Evolutionary conservation across 2,329 filamentous ascomycete genomes (phyloP), one percentile per base, ranked within the genome.

Genomic region (Lasiodiplodia sp.): DNA sequence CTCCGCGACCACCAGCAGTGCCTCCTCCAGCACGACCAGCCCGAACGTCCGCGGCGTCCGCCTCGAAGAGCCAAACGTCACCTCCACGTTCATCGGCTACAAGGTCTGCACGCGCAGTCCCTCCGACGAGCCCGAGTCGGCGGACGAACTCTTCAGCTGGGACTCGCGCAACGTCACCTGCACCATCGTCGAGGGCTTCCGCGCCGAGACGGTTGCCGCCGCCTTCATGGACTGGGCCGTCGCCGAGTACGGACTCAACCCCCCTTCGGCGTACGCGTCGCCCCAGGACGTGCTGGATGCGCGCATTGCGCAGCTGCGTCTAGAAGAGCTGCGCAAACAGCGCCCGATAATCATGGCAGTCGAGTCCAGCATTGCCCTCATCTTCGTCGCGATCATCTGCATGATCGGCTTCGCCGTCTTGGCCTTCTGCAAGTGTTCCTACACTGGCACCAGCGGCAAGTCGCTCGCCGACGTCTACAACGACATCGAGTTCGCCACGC

Each of bases 201-300:
- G 37, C 21, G n/a, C 56, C n/a, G 56, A 60, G 21, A 16, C 6
- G 12, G 56, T 60, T 6, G 56, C 56, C 4, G 37, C 37, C 37
- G 21, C 37, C 10, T 60, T 60, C 37, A 60, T 47, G 21, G 37
- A 60, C n/a, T 60, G 56, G 56, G 56, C 56, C n/a, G 16, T 44
- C 12, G n/a, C n/a, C 14, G 37, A 23, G 7, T 60, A 60, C 37
- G 23, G 12, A 4, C 37, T 60, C 21, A 25, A 44, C 56, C 6
- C 12, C 2, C 8, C 3, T 2, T 3, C 10, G 21, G 23, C 12
- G 14, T 28, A 25, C 38, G 6, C 23, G 21, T 25, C 56, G 38
- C 37, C 31, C 7, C 38, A 16, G 23, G 56, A 60, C 23, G 23
- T 37, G 1, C 6, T 60, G 4, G 56, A 44, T 5, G 56, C 37